These are phyloP conservation scores for Saprolegnia parasitica DNA, from an alignment of 352 stramenopile genomes.

Conservation along the genomic window DNA sequence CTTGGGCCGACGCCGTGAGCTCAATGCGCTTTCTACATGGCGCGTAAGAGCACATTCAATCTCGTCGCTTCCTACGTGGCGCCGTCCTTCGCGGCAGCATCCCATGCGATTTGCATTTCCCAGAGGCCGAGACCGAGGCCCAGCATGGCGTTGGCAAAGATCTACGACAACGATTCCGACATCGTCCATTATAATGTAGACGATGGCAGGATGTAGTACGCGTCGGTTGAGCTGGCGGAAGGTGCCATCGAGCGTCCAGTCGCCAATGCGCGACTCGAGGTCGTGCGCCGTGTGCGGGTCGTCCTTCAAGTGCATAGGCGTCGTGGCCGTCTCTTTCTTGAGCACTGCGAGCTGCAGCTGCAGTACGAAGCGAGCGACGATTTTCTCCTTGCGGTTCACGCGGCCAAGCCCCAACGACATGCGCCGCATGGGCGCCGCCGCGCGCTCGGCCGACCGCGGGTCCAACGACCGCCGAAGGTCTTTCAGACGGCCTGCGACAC, in stretches of 20 bases:
- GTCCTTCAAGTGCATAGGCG: background rate
- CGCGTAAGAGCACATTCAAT: background rate
- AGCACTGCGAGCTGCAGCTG: slow-evolving; percentile 11
- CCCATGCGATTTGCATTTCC: slow-evolving; percentile 3
- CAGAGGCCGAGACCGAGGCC: background rate
- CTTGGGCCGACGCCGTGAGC: background rate
- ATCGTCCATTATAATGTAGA: too few relatives aligned
- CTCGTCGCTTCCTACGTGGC: background rate
- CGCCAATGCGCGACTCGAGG: background rate
- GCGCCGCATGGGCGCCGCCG: background rate
- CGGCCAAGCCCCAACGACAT: background rate
- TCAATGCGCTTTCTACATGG: background rate
- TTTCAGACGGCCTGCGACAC: too few relatives aligned
- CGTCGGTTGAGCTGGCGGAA: background rate
- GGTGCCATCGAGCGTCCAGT: background rate
- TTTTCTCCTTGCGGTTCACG: slow-evolving; percentile 8
- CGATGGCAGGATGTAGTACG: background rate
- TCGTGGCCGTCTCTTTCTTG: background rate
- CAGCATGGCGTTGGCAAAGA: background rate
- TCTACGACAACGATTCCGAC: too few relatives aligned
- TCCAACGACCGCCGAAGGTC: background rate
- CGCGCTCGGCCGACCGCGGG: background rate
- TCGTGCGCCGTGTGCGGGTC: background rate
- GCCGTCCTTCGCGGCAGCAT: background rate
- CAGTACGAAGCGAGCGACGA: slow-evolving; percentile 8